Conservation (phyloP, 2,329 filamentous ascomycete genomes). For the Achaetomium macrosporum region DNA sequence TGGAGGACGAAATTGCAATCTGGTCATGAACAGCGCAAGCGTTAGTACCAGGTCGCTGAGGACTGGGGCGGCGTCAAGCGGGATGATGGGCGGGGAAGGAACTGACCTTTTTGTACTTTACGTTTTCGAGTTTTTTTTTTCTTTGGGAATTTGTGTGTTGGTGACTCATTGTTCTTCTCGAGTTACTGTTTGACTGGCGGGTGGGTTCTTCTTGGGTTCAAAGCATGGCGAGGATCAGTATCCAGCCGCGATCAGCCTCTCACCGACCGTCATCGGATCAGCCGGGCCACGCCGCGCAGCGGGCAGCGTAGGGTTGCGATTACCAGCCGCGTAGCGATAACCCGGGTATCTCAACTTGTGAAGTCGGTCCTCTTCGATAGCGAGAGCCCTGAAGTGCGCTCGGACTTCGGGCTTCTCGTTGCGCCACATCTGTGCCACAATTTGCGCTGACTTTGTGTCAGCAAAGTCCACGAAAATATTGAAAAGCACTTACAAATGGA, state of each 20-base stretch:
- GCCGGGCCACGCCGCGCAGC: not conserved
- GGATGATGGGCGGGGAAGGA: no score
- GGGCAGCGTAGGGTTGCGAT: constrained; percentile 3
- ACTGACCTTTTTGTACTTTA: no score
- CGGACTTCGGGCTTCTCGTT: constrained; percentile 8
- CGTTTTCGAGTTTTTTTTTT: not conserved
- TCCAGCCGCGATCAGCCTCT: constrained; percentile 8
- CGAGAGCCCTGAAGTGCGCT: constrained; percentile 11
- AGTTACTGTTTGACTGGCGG: not conserved
- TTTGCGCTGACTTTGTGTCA: constrained; percentile 10
- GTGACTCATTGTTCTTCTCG: not conserved
- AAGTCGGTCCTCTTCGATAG: constrained; percentile 7
- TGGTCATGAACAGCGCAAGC: not conserved
- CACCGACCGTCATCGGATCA: constrained; percentile 7
- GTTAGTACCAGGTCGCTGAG: not conserved
- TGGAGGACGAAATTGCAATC: not conserved
- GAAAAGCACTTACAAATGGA: constrained; percentile 11
- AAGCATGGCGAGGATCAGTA: not conserved
- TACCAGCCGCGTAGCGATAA: constrained; percentile 10
- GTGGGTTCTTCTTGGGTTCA: not conserved
- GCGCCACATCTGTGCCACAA: constrained; percentile 13
- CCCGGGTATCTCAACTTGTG: constrained; percentile 12
- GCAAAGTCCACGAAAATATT: not conserved
- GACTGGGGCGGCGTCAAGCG: no score
- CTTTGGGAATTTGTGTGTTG: not conserved